Base-by-base conservation (phyloP, 257 asterid genomes). In the Catharanthus roseus region DNA sequence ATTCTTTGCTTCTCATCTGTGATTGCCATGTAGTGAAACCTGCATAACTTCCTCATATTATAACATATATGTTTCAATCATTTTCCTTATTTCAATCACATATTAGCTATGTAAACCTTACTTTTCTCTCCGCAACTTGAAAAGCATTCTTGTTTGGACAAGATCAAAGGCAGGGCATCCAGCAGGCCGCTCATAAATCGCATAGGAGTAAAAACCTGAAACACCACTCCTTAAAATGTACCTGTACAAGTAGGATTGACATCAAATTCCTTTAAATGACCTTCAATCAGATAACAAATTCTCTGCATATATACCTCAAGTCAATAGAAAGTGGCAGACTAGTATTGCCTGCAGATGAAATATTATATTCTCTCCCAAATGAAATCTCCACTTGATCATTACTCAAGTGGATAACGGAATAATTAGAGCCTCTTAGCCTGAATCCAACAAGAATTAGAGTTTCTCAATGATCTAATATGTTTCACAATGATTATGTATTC, bases 11-110 rank as follows among this genome's bases (percentile, higher is more conserved):
- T 87, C 66, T 81, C 84, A 45, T 87, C 90, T 3, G 83, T 74
- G 66, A 87, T 85, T 51, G 90, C 92, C 90, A 85, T 83, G 74
- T 87, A 85, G 53, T 85, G 88, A 72, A 87, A 85, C 84, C 87
- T 85, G 83, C 71, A 67, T 58, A 7, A 51, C 1, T 10, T 28
- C n/a, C 24, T 44, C 38, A 23, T 75, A 18, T 3, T 38, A 44
- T 29, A 50, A 24, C 18, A 21, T 34, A 50, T 29, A 33, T 24
- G 42, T 29, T 33, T 62, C 18, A 26, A 9, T 9, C 10, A 34
- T 21, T 49, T 41, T 55, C 38, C 62, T 2, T 49, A 36, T n/a
- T 54, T 8, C 4, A 51, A 19, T 36, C 34, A 36, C 41, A 51
- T 24, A 8, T 26, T 11, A 34, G 31, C 45, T 41, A 23, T 45